Base-by-base conservation (phyloP, 768 basidiomycete species). In the Mycena leptocephala region DNA sequence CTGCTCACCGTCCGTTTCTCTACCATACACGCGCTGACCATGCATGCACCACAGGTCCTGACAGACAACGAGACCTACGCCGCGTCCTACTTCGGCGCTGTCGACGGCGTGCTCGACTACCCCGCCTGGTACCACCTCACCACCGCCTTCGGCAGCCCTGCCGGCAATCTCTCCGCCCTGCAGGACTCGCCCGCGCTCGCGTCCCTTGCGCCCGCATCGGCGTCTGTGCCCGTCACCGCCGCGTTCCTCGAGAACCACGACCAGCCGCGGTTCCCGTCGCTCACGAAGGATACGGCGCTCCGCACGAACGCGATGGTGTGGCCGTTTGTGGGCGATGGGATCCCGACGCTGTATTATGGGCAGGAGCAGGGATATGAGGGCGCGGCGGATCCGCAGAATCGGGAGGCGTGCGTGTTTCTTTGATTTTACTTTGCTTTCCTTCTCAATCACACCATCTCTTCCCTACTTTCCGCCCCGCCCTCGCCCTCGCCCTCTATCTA, bases 171-270 rank as follows among this genome's bases (percentile, higher is more conserved):
- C 79, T 84, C 85, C 37, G 82, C 79, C 3, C 68, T 87, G 11
- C 56, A 77, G 7, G 74, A 80, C 35, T 39, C 78, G n/a, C 82
- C 81, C 33, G 74, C 72, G 28, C 85, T 87, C 63, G 77, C 80
- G 35, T 71, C 74, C 41, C 85, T 87, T 67, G 84, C 89, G 14
- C 88, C 92, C 80, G 74, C 83, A 62, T 81, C 85, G 63, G 90
- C 89, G 78, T 86, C 82, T 51, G 81, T 82, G 5, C 55, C 79
- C 6, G 82, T 90, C 18, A 78, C 82, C n/a, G 94, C 93, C 7
- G 92, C 92, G 65, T 94, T 94, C 86, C 82, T 94, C 9, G 94
- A 94, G 85, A 94, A 94, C 79, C 93, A 94, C 76, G 93, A 94
- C 78, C 80, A 93, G 46, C 90, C 92, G 9, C 89, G 93, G 66